Percentiles rank a stretch among this genome's conserved stretches.
Evolutionary conservation across 441 rosid species (phyloP).

Genomic region (Gossypium aridum): DNA sequence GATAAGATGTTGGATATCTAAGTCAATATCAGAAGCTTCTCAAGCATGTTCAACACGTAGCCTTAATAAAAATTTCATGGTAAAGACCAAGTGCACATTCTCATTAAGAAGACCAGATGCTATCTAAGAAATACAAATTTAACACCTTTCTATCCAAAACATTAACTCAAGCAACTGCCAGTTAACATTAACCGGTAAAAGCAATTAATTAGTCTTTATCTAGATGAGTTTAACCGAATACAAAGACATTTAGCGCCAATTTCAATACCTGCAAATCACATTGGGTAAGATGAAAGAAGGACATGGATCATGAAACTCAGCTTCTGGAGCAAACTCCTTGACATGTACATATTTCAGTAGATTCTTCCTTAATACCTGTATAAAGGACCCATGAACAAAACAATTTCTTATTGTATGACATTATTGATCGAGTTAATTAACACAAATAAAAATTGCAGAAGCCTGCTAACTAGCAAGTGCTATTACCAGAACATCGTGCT

Average conservation of each 20-base stretch:
- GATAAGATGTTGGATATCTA: background rate
- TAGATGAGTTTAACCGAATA: background rate
- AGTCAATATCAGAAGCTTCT: background rate
- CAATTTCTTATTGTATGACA: background rate
- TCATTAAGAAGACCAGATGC: background rate
- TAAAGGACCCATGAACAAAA: constrained; percentile 1
- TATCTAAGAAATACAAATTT: background rate
- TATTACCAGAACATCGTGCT: constrained; percentile 78
- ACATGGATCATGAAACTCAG: constrained; percentile 65
- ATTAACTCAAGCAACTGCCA: background rate
- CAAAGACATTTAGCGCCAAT: background rate
- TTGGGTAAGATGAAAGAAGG: constrained; percentile 76
- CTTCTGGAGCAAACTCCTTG: constrained; percentile 86
- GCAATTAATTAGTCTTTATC: background rate
- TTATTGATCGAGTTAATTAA: background rate
- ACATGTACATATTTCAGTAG: constrained; percentile 68
- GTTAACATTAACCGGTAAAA: background rate
- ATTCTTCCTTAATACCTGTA: constrained; percentile 80
- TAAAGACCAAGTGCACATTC: background rate
- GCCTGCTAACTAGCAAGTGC: background rate
- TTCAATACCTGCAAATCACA: constrained; percentile 80
- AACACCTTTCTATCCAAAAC: background rate
- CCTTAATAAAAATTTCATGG: background rate
- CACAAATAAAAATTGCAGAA: background rate
- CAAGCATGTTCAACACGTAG: background rate